Base-by-base conservation (phyloP, 2,329 filamentous ascomycete genomes). In the Paradendryphiella salina region DNA sequence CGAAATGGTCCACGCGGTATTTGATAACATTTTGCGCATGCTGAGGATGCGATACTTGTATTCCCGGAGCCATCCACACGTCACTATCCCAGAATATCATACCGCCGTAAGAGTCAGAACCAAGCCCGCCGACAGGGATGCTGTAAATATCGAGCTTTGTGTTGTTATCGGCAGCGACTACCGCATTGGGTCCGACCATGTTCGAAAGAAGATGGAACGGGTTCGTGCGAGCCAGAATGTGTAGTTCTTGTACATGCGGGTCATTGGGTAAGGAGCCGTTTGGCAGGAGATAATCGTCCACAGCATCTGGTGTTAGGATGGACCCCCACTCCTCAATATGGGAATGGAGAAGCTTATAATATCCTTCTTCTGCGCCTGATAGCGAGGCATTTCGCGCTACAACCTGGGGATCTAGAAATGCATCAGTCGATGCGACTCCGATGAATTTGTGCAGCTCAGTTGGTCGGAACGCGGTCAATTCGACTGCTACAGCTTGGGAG, bases 361-460 rank as follows among this genome's bases (percentile, higher is more conserved):
- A 89, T 0, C 86, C 87, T 23, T 72, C 72, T 4, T 71, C 61
- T 46, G 77, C 74, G 32, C 77, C 85, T 1, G 72, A 68, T 5
- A 75, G 63, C 0, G 81, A 83, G 1, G 85, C 85, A 5, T 77
- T 66, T 50, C 77, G 76, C 1, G 87, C 87, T 1, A 78, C 76
- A 1, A 67, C 61, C 50, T 81, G 74, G 0, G 86, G 81, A 54
- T 86, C 73, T 0, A 73, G 54, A 62, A 89, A 90, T 0, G 85
- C 86, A 68, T 90, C 87, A 0, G 80, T 81, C 1, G 86, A 88
- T 3, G 87, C 86, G 40, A 79, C 80, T 21, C 87, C 87, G 13
- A 90, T 78, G 57, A 80, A 89, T 63, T 90, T 90, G 38, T 79
- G 81, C 37, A 89, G 71, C 1, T 77, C 81, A 3, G 82, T 76